Percentiles rank a stretch among this genome's conserved stretches.
Conservation (phyloP, 805 yeast genomes). For the Metschnikowia proteae region DNA sequence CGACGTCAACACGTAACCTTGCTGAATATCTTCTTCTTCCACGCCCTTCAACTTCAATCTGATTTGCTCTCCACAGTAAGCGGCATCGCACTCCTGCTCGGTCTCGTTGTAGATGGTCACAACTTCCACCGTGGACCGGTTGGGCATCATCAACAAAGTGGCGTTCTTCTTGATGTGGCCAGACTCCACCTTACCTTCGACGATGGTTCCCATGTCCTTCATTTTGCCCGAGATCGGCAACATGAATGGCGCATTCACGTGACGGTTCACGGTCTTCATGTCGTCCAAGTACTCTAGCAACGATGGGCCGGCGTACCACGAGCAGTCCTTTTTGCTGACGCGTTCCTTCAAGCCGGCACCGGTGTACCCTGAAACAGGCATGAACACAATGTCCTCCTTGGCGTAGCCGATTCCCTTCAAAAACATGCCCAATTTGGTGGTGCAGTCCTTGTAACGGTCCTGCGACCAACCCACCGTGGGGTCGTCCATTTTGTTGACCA, state of each 20-base stretch:
- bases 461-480: conserved; percentile 95
- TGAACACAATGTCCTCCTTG: conserved; percentile 79
- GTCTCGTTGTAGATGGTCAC: conserved; percentile 88
- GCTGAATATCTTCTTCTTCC: conserved; percentile 92
- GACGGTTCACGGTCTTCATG: conserved; percentile 80
- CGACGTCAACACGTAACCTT: conserved; percentile 90
- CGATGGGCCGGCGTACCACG: conserved; percentile 95
- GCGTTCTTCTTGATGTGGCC: conserved; percentile 86
- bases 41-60: conserved; percentile 89
- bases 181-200: conserved; percentile 97
- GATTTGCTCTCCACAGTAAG: conserved; percentile 96
- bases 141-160: conserved; percentile 85
- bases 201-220: conserved; percentile 95
- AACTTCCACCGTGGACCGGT: conserved; percentile 78
- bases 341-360: conserved; percentile 95
- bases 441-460: conserved; percentile 95
- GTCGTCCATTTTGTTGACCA: conserved; percentile 98
- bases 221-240: conserved; percentile 90
- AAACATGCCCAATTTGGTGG: conserved; percentile 69
- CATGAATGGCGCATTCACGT: conserved; percentile 94
- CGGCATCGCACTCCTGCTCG: conserved; percentile 87
- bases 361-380: conserved; percentile 98
- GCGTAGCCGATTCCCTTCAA: conserved; percentile 86
- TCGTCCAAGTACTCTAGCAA: conserved; percentile 83
- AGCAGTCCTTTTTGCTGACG: conserved; percentile 64